Conservation (phyloP, 441 rosid genomes). For the Pelargonium australe region DNA sequence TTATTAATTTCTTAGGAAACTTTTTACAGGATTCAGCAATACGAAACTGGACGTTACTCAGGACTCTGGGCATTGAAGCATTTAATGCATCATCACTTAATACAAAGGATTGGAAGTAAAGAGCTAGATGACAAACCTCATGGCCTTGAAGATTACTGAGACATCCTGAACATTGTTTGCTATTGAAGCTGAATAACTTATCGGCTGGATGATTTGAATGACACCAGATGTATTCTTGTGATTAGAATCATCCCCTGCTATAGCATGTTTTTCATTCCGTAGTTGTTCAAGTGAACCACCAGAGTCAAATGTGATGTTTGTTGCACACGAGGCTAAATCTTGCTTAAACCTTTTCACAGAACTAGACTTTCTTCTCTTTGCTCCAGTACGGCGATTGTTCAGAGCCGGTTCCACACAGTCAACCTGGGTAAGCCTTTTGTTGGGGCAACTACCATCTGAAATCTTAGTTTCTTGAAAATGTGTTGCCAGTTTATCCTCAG, state of each 20-base stretch:
- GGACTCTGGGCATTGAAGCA: not conserved
- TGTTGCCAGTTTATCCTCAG: constrained; percentile 38
- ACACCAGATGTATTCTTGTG: constrained; percentile 38
- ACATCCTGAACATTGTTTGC: constrained; percentile 55
- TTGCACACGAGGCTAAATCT: constrained; percentile 37
- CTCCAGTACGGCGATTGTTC: constrained; percentile 57
- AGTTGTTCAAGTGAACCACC: constrained; percentile 32
- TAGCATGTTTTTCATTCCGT: constrained; percentile 38
- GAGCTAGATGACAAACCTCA: constrained; percentile 56
- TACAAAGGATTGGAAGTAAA: constrained; percentile 10
- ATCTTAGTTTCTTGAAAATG: constrained; percentile 40
- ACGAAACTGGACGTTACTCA: not conserved
- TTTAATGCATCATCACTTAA: not conserved
- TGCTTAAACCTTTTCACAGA: constrained; percentile 87
- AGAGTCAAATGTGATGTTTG: constrained; percentile 35
- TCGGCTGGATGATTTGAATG: constrained; percentile 62
- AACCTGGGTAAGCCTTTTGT: constrained; percentile 42
- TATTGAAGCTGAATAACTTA: constrained; percentile 59
- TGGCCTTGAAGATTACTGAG: constrained; percentile 58
- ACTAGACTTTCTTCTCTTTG: constrained; percentile 82
- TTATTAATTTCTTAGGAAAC: not conserved
- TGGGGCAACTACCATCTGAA: constrained; percentile 37
- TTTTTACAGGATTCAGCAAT: not conserved
- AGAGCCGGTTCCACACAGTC: constrained; percentile 42
- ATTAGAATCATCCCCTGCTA: constrained; percentile 30